A percentile compares a stretch with the other conserved stretches of the same genome.
Evolutionary conservation across 1,139 yeast genomes (phyloP).

Genomic region (Neolecta irregularis): DNA sequence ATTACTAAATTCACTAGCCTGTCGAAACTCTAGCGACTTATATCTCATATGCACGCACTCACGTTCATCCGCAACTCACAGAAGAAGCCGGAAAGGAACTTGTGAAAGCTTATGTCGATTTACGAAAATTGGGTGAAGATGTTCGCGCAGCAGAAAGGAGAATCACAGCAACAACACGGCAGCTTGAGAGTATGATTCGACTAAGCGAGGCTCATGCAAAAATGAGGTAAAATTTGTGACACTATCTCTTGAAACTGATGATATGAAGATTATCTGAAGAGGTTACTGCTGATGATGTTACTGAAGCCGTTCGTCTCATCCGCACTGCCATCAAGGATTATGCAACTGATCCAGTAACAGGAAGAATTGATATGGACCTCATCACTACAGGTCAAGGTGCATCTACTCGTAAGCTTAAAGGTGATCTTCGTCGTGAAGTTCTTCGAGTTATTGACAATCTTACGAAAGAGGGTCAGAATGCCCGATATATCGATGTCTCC

Average conservation of each 20-base stretch:
- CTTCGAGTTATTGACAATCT: constrained; percentile 27
- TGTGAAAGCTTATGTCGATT: constrained; percentile 79
- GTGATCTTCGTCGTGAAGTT: constrained; percentile 53
- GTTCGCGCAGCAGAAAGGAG: constrained; percentile 72
- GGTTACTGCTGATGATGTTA: constrained; percentile 73
- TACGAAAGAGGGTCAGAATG: constrained; percentile 29
- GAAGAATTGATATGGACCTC: constrained; percentile 92
- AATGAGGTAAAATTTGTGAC: constrained; percentile 37
- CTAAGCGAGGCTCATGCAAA: constrained; percentile 93
- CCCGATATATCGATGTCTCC: constrained; percentile 48
- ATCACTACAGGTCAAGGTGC: constrained; percentile 92
- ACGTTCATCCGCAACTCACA: constrained; percentile 60
- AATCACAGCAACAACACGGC: constrained; percentile 95
- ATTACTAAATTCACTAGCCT: constrained; percentile 27
- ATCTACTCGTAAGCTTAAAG: constrained; percentile 66
- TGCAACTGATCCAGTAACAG: constrained; percentile 95
- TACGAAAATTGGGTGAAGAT: constrained; percentile 91
- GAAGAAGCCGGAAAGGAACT: constrained; percentile 70
- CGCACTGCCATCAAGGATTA: constrained; percentile 90
- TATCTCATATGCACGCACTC: constrained; percentile 82
- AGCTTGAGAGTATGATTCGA: constrained; percentile 88
- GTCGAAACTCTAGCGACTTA: constrained; percentile 76
- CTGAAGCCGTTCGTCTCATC: constrained; percentile 83
- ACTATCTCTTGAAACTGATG: background rate
- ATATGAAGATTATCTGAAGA: constrained; percentile 32